A percentile compares a stretch with the other conserved stretches of the same genome.
Evolutionary conservation across 805 yeast genomes (phyloP).

Genomic region (Kuraishia cidri): DNA sequence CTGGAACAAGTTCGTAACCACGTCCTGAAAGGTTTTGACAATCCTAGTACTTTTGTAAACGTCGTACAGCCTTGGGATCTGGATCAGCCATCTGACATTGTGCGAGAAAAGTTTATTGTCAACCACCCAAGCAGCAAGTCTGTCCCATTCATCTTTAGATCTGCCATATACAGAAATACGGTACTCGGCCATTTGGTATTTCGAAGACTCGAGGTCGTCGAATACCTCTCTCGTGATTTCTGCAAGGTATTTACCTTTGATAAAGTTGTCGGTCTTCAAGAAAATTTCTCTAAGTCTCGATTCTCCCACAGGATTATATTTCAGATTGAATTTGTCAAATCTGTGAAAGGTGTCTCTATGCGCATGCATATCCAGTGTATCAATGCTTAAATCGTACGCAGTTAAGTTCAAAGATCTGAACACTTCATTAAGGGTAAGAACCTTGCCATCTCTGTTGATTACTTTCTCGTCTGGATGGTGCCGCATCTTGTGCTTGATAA

Average conservation of each 20-base stretch:
- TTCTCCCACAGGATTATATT: conserved; percentile 97
- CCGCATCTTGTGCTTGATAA: conserved; percentile 90
- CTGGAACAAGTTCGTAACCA: conserved; percentile 68
- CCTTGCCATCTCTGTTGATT: conserved; percentile 85
- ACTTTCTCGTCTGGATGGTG: conserved; percentile 83
- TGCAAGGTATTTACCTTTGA: conserved; percentile 82
- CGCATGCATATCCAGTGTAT: conserved; percentile 98
- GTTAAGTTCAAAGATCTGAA: conserved; percentile 84
- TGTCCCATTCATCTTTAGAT: conserved; percentile 87
- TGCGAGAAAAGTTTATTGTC: conserved; percentile 88
- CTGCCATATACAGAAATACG: conserved; percentile 94
- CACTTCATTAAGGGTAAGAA: conserved; percentile 78
- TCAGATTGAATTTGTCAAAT: conserved; percentile 93
- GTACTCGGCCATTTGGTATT: conserved; percentile 96
- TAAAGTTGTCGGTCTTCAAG: conserved; percentile 89
- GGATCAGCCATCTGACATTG: conserved; percentile 95
- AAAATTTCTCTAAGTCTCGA: conserved; percentile 95
- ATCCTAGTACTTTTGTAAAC: conserved; percentile 72
- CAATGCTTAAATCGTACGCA: conserved; percentile 92
- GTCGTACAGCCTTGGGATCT: conserved; percentile 90
- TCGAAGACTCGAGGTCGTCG: conserved; percentile 88
- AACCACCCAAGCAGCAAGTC: conserved; percentile 88
- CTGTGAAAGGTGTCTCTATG: conserved; percentile 97
- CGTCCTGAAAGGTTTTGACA: conserved; percentile 65
- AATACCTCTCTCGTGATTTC: conserved; percentile 92